phyloP scores from a whole-genome alignment of 768 basidiomycete species.

The Hygrophorus pudorinus region DNA sequence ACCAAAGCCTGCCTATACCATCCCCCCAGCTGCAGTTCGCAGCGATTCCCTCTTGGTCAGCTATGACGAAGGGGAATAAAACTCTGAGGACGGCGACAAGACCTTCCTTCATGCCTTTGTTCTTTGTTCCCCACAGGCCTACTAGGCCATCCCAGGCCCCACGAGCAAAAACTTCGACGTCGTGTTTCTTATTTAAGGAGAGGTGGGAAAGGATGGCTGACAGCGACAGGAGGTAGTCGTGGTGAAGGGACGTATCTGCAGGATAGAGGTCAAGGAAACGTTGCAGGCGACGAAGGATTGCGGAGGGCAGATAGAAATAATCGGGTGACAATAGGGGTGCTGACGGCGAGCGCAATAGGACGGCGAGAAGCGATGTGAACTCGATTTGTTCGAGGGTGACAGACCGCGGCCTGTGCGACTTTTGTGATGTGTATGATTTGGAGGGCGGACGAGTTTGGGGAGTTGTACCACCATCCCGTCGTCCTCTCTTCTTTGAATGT shows the following conservation, averaged over 20 bases:
- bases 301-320: slow-evolving; percentile 30
- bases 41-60: slow-evolving; percentile 17
- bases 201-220: slow-evolving; percentile 63
- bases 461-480: slow-evolving; percentile 13
- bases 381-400: slow-evolving; percentile 59
- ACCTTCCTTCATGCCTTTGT: slow-evolving; percentile 62
- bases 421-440: slow-evolving; percentile 12
- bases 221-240: slow-evolving; percentile 61
- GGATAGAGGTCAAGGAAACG: slow-evolving; percentile 59
- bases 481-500: slow-evolving; percentile 28
- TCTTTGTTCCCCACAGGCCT: slow-evolving; percentile 66
- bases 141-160: slow-evolving; percentile 57
- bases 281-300: slow-evolving; percentile 40
- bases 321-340: slow-evolving; percentile 45
- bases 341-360: slow-evolving; percentile 47
- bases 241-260: slow-evolving; percentile 68
- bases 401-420: slow-evolving; percentile 12
- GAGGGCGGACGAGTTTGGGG: slow-evolving; percentile 9
- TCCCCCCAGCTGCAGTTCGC: slow-evolving; percentile 26
- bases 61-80: slow-evolving; percentile 62
- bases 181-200: slow-evolving; percentile 61
- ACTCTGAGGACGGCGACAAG: slow-evolving; percentile 63
- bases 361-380: slow-evolving; percentile 51
- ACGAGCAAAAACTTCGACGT: slow-evolving; percentile 51
- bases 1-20: slow-evolving; percentile 43